Percentiles rank a stretch among this genome's conserved stretches.
phyloP scores from a whole-genome alignment of 2,329 filamentous ascomycete genomes.

The Proliferodiscus dingleyae region DNA sequence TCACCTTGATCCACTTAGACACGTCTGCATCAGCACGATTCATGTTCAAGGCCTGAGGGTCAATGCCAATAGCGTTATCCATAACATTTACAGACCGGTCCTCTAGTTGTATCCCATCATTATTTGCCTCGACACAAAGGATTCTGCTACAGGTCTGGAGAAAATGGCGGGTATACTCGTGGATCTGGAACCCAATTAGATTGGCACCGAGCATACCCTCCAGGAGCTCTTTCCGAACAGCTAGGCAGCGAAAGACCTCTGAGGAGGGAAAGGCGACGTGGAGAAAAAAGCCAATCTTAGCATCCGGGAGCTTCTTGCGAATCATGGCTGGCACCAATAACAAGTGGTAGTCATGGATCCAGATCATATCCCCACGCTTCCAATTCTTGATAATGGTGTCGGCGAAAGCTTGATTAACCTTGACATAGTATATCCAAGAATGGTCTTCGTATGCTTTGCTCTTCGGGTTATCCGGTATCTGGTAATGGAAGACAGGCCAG shows the following conservation, averaged over 20 bases:
- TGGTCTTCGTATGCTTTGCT: slow-evolving; percentile 98
- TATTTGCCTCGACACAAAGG: slow-evolving; percentile 82
- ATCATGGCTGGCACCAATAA: slow-evolving; percentile 86
- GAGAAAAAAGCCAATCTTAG: slow-evolving; percentile 93
- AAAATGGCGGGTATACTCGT: slow-evolving; percentile 91
- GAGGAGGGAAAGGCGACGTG: slow-evolving; percentile 95
- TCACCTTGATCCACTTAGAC: slow-evolving; percentile 69
- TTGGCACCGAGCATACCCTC: slow-evolving; percentile 93
- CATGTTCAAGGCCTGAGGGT: slow-evolving; percentile 68
- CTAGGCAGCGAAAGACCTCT: slow-evolving; percentile 89
- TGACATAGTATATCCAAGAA: slow-evolving; percentile 92
- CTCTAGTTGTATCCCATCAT: slow-evolving; percentile 83
- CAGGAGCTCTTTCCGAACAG: slow-evolving; percentile 78
- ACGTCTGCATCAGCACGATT: slow-evolving; percentile 71
- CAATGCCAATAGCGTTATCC: slow-evolving; percentile 83
- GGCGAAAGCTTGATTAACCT: slow-evolving; percentile 88
- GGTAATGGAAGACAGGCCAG: slow-evolving; percentile 97
- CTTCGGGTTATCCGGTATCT: slow-evolving; percentile 95
- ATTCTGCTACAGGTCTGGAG: slow-evolving; percentile 91
- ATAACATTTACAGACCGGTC: slow-evolving; percentile 90
- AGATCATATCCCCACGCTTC: slow-evolving; percentile 89
- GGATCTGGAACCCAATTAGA: slow-evolving; percentile 87
- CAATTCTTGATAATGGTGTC: slow-evolving; percentile 86
- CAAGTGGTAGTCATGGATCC: slow-evolving; percentile 94
- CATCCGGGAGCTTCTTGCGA: slow-evolving; percentile 82